Conservation (phyloP, 805 yeast species). For the Torulaspora delbrueckii region DNA sequence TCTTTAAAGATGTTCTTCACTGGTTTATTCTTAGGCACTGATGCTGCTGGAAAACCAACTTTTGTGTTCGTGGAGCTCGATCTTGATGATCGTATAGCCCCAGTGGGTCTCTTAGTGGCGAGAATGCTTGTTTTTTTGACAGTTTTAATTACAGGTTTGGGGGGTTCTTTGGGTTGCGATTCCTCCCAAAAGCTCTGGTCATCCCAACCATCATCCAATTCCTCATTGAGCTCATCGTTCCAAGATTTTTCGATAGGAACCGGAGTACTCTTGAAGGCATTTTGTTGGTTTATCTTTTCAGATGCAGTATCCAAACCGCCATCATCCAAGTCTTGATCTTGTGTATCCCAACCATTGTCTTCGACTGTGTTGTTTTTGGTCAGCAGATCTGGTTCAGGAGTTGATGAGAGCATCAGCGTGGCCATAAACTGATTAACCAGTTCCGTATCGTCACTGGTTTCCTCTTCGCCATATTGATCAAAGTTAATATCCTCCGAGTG, state of each 20-base stretch:
- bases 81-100: conserved; percentile 9
- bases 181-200: conserved; percentile 13
- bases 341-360: conserved; percentile 1
- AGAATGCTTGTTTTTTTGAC: neutral
- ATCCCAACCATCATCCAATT: conserved; percentile 12
- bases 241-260: conserved; percentile 21
- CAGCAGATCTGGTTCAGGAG: neutral
- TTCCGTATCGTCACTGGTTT: conserved; percentile 11
- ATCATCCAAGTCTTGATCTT: conserved; percentile 25
- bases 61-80: conserved; percentile 3
- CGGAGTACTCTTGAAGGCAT: neutral
- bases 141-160: neutral
- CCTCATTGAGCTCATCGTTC: conserved; percentile 20
- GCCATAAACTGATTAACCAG: conserved; percentile 22
- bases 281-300: neutral
- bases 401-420: conserved; percentile 17
- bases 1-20: neutral
- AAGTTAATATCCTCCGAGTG: conserved; percentile 20
- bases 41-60: neutral
- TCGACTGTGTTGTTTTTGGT: neutral
- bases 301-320: conserved; percentile 30
- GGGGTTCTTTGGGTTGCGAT: conserved; percentile 2
- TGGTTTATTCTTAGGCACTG: neutral
- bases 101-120: conserved; percentile 5
- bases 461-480: conserved; percentile 16